Base-by-base conservation (phyloP, 2,329 filamentous ascomycete genomes). In the Didymella segeticola region DNA sequence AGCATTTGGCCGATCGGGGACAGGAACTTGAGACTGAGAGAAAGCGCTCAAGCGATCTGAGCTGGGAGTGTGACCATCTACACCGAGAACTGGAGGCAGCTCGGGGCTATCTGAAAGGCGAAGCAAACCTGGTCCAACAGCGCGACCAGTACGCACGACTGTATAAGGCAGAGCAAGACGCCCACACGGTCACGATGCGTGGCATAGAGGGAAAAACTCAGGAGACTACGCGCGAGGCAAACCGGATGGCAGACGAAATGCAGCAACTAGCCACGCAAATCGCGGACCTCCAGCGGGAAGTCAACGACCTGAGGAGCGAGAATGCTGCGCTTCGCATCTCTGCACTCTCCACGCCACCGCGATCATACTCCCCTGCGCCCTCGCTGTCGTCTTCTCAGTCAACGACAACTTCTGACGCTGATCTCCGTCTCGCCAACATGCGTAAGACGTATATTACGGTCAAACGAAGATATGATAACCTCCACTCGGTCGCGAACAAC, bases 381-480 rank as follows among this genome's bases (percentile, higher is more conserved):
- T 55, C 54, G 2, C 42, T 54, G 2, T 39, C 57, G 2, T 34
- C 51, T 2, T 56, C 48, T 1, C 47, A 54, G 14, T 14, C 39
- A 1, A 12, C 39, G 2, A n/a, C 42, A 2, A 12, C 22, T 5
- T 25, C 27, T 0, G 38, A 54, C 0, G 47, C 57, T 1, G 56
- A 64, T 1, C 47, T 39, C 3, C 57, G 57, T 8, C 29, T 48
- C 1, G 58, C 62, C 0, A 71, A 72, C 15, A 31, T 73, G 0
- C 56, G 64, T 1, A 64, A 53, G 5, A 61, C 43, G 1, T 71
- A 67, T 31, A 26, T 58, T 0, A 60, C 42, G 14, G 39, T 64
- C 11, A 71, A 67, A 29, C 49, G 42, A 1, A 55, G 48, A 1
- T 61, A 64, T 26, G 64, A 69, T 12, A 53, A 26, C 12, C 43